phyloP scores from a whole-genome alignment of 106 monocot genomes.

The Cymbidium sinense region DNA sequence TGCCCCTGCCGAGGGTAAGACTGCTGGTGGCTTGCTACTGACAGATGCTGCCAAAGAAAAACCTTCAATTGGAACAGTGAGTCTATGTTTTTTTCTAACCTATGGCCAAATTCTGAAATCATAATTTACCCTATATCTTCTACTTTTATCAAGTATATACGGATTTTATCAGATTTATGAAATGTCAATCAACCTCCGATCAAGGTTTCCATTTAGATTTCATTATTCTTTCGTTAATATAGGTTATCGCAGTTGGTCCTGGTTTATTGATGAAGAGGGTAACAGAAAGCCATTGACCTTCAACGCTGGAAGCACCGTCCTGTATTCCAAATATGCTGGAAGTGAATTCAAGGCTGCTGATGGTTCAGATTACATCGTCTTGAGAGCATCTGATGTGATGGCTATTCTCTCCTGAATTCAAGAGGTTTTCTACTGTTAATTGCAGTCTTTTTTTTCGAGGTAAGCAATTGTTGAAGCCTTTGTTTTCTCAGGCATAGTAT shows the following conservation, averaged over 20 bases:
- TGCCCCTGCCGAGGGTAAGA: constrained; percentile 51
- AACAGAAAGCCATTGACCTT: constrained; percentile 41
- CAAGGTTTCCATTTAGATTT: background rate
- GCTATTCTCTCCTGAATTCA: constrained; percentile 46
- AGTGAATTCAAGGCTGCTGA: constrained; percentile 68
- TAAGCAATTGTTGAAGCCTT: too few species aligned
- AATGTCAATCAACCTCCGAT: background rate
- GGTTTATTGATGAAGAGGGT: constrained; percentile 75
- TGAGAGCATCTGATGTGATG: constrained; percentile 69
- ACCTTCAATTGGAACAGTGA: constrained; percentile 52
- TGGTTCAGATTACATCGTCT: constrained; percentile 58
- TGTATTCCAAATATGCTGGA: constrained; percentile 81
- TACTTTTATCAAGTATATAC: background rate
- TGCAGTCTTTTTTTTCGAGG: too few species aligned
- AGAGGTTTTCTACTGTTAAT: too few species aligned
- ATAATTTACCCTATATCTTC: background rate
- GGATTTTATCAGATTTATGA: background rate
- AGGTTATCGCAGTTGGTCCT: constrained; percentile 77
- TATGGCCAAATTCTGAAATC: too few species aligned
- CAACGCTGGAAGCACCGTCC: constrained; percentile 45
- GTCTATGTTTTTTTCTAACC: background rate
- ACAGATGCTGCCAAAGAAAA: constrained; percentile 62
- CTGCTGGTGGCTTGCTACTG: constrained; percentile 52
- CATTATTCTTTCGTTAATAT: background rate
- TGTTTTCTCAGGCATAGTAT: too few species aligned